Evolutionary conservation across 257 asterid species (phyloP).

Genomic region (Solanum rostratum): DNA sequence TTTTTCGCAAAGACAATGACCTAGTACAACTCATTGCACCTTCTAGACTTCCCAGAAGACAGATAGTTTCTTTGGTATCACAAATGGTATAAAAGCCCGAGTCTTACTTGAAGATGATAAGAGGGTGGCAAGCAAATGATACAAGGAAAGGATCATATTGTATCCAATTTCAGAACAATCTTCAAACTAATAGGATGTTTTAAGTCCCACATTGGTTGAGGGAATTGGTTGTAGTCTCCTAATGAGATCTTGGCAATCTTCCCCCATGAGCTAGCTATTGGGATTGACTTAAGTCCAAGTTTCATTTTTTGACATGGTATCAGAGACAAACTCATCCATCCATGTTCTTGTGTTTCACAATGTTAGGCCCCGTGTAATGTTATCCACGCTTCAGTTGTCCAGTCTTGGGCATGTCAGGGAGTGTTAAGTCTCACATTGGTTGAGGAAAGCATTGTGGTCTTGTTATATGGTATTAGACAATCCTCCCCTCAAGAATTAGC

Average conservation of each 20-base stretch:
- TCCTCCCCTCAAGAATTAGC: background rate
- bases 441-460: background rate
- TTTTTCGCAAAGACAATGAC: background rate
- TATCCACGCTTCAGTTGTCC: background rate
- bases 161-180: background rate
- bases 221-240: background rate
- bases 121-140: background rate
- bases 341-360: background rate
- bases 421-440: background rate
- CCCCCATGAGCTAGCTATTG: background rate
- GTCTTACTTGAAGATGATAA: background rate
- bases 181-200: background rate
- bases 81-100: background rate
- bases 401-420: background rate
- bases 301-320: background rate
- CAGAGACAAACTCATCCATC: background rate
- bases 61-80: background rate
- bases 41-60: background rate
- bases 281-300: background rate
- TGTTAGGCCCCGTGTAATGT: background rate
- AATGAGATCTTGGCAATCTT: background rate
- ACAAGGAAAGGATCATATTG: background rate
- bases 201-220: background rate
- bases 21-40: background rate
- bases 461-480: background rate